A percentile compares a stretch with the other conserved stretches of the same genome.
Evolutionary conservation across 306 rosid genomes (phyloP).

Genomic region (Cajanus cajan): DNA sequence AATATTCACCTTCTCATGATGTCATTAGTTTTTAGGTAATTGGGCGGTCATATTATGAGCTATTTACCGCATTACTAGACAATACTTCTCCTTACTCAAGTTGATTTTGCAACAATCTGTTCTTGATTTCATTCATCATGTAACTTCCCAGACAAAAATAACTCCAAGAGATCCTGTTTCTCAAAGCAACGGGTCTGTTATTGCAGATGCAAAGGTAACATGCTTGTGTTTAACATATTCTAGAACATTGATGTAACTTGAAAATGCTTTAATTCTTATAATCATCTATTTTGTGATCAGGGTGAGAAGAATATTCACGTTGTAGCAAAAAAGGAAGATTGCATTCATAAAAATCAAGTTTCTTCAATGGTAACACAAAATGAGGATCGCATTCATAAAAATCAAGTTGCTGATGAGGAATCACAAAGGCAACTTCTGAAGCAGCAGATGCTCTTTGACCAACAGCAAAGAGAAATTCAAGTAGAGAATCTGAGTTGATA

Average conservation of each 20-base stretch:
- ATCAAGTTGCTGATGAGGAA: conserved; percentile 47
- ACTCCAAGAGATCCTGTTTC: conserved; percentile 42
- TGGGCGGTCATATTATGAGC: background rate
- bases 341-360: conserved; percentile 29
- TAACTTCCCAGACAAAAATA: conserved; percentile 47
- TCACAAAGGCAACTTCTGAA: conserved; percentile 50
- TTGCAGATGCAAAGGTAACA: conserved; percentile 57
- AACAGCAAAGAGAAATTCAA: conserved; percentile 75
- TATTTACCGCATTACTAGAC: background rate
- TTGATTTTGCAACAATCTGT: conserved; percentile 6
- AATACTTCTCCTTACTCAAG: background rate
- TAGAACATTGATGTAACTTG: conserved; percentile 8
- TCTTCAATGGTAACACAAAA: conserved; percentile 39
- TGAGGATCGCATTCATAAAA: conserved; percentile 37
- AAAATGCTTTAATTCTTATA: conserved; percentile 7
- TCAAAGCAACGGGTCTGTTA: conserved; percentile 44
- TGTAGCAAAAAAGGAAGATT: conserved; percentile 42
- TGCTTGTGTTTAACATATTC: conserved; percentile 19
- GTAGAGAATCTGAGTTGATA: conserved; percentile 39
- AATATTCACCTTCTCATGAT: conserved; percentile 3
- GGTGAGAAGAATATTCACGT: conserved; percentile 39
- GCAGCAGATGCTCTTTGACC: conserved; percentile 65
- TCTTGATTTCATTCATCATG: conserved; percentile 11
- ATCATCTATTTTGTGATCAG: conserved; percentile 34
- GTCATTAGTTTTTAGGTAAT: background rate